Base-by-base conservation (phyloP, 2,329 filamentous ascomycete genomes). In the Phyllosticta citribraziliensis region DNA sequence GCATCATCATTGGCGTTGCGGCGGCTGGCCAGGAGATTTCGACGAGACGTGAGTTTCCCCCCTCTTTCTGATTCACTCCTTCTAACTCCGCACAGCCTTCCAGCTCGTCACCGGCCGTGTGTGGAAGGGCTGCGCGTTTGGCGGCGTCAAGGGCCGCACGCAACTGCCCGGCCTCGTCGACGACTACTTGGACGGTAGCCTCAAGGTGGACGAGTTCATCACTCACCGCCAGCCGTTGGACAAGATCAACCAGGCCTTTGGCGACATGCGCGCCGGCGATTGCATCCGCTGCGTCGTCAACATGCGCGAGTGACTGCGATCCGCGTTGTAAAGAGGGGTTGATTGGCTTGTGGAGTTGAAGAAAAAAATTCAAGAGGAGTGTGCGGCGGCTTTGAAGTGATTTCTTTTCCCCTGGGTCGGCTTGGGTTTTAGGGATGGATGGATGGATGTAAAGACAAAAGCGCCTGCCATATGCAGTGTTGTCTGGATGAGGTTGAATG, bases 181-280 rank as follows among this genome's bases (percentile, higher is more conserved):
- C 67, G 93, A 97, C 77, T 99, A 99, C 79, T 82, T 95, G 75
- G 83, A 83, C 58, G 92, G 92, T 69, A 84, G 88, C 72, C 87
- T 99, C 73, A 97, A 97, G 86, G 94, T 97, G 54, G 93, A 97
- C 74, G 94, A 99, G 80, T 97, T 97, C 81, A 97, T 99, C 79
- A 99, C 94, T 33, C 94, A 99, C 80, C 86, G 92, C 69, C 90
- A 96, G 79, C 83, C 82, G 3, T 80, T 99, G 53, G 78, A 79
- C 63, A 85, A 88, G 70, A 96, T 99, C 77, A 97, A 97, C 82
- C 80, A 82, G 57, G 93, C 91, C 20, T 99, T 96, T 71, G 84
- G 91, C 66, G 85, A 88, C 68, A 99, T 99, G 94, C 95, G 97
- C 82, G 83, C 86, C 63, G 94, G 94, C 63, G 92, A 97, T 77